A percentile compares a stretch with the other conserved stretches of the same genome.
Evolutionary conservation across 345 rosid genomes (phyloP).

Genomic region (Carallia brachiata): DNA sequence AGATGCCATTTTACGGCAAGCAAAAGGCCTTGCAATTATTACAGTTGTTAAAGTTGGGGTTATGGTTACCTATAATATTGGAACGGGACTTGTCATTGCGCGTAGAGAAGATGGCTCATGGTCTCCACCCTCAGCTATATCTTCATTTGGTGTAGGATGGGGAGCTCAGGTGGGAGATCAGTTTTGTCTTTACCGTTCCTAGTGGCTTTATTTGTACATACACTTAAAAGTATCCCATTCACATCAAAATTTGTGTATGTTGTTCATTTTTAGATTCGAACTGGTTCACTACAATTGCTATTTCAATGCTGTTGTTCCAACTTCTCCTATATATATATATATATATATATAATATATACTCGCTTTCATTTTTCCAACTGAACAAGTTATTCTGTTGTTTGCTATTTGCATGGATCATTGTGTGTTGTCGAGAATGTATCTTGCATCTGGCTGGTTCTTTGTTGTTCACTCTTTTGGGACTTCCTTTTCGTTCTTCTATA

Average conservation of each 20-base stretch:
- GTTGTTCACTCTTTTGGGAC: not conserved
- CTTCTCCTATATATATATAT: not conserved
- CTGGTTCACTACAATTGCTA: not conserved
- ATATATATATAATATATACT: not conserved
- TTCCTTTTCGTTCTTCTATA: not conserved
- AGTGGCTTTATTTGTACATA: not conserved
- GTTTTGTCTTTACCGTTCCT: conserved; percentile 1
- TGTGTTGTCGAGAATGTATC: not conserved
- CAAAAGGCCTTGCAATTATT: conserved; percentile 91
- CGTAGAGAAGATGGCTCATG: conserved; percentile 90
- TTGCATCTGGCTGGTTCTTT: not conserved
- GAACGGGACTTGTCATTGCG: conserved; percentile 88
- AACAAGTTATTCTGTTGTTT: not conserved
- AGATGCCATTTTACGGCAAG: conserved; percentile 65
- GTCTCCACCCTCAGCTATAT: conserved; percentile 97
- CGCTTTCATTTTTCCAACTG: not conserved
- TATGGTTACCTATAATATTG: conserved; percentile 85
- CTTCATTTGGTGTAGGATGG: conserved; percentile 94
- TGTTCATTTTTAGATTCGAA: not conserved
- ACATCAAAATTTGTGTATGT: not conserved
- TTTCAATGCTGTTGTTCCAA: not conserved
- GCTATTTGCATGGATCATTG: not conserved
- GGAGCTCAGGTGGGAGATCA: conserved; percentile 79
- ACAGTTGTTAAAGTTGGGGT: conserved; percentile 81
- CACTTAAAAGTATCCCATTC: not conserved